These are phyloP conservation scores for Apiospora marii DNA, from an alignment of 2,329 filamentous ascomycete species.

Conservation along the genomic window DNA sequence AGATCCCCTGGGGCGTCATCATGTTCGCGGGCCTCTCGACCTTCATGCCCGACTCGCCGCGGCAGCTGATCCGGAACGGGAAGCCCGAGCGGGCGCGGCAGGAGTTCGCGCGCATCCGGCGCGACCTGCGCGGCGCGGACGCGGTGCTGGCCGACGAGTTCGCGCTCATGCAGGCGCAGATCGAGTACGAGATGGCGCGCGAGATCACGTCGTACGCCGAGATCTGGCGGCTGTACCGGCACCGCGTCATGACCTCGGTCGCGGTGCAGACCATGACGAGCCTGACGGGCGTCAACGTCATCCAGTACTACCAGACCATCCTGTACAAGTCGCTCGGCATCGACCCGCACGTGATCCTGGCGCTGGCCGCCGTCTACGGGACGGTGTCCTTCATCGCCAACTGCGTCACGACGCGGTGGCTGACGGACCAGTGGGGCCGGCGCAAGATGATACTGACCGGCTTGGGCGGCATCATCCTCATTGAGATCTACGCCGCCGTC, in stretches of 20 bases:
- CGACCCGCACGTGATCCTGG: conserved; percentile 56
- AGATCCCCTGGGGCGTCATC: conserved; percentile 63
- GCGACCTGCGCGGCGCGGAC: conserved; percentile 49
- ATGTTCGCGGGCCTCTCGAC: conserved; percentile 61
- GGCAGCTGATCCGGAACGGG: conserved; percentile 59
- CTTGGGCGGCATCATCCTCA: conserved; percentile 57
- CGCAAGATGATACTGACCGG: conserved; percentile 63
- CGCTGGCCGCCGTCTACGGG: conserved; percentile 62
- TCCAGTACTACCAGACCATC: conserved; percentile 58
- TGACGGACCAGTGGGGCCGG: conserved; percentile 36
- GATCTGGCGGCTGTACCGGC: conserved; percentile 59
- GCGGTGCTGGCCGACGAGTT: conserved; percentile 58
- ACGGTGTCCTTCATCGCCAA: conserved; percentile 56
- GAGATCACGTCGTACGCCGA: conserved; percentile 61
- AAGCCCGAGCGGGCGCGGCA: conserved; percentile 55
- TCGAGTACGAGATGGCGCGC: conserved; percentile 64
- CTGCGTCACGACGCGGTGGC: conserved; percentile 26
- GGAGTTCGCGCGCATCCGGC: conserved; percentile 57
- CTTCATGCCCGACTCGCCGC: conserved; percentile 64
- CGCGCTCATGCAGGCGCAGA: conserved; percentile 59
- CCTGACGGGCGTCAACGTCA: conserved; percentile 65
- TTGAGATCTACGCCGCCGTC: conserved; percentile 65
- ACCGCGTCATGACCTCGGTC: conserved; percentile 60
- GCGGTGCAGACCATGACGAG: conserved; percentile 65
- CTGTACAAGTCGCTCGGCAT: conserved; percentile 64